These are phyloP conservation scores for Westerdykella ornata DNA, from an alignment of 2,329 filamentous ascomycete species.

Conservation along the genomic window DNA sequence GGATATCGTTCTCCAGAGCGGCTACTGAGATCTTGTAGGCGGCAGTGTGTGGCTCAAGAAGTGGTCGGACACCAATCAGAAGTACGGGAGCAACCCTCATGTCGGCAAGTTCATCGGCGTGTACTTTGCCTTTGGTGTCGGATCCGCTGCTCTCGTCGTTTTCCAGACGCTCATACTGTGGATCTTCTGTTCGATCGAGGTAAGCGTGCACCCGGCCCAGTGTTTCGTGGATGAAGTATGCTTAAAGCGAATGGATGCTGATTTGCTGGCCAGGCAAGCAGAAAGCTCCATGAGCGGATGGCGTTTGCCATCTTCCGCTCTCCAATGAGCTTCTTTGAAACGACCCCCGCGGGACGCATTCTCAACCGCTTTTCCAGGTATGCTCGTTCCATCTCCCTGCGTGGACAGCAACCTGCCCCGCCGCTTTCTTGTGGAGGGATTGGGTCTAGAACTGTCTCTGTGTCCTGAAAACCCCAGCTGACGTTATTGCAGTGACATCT, in stretches of 20 bases:
- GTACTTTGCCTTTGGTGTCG: constrained; percentile 91
- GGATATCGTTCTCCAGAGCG: constrained; percentile 10
- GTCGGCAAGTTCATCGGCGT: constrained; percentile 89
- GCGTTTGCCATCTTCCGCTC: constrained; percentile 94
- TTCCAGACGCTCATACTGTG: constrained; percentile 90
- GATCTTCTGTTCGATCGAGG: constrained; percentile 99
- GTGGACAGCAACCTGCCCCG: constrained; percentile 1
- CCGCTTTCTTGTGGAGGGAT: constrained; percentile 13
- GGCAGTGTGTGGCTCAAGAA: constrained; percentile 89
- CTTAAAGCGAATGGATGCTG: constrained; percentile 10
- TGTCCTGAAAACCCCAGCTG: no score
- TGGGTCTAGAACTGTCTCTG: no score
- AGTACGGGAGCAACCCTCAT: constrained; percentile 60
- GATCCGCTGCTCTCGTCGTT: constrained; percentile 76
- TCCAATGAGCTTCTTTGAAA: constrained; percentile 98
- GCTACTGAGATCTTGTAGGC: constrained; percentile 42
- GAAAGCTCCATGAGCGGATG: constrained; percentile 96
- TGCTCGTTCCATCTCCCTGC: constrained; percentile 24
- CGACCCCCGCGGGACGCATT: constrained; percentile 91
- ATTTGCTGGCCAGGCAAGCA: constrained; percentile 59
- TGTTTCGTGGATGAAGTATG: constrained; percentile 6
- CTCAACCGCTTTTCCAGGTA: constrained; percentile 92
- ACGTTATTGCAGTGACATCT: constrained; percentile 55
- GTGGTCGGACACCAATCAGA: constrained; percentile 77
- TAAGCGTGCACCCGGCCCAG: constrained; percentile 38